A percentile compares a stretch with the other conserved stretches of the same genome.
These are phyloP conservation scores for Sporothrix luriei DNA, from an alignment of 2,329 filamentous ascomycete genomes.

Conservation along the genomic window DNA sequence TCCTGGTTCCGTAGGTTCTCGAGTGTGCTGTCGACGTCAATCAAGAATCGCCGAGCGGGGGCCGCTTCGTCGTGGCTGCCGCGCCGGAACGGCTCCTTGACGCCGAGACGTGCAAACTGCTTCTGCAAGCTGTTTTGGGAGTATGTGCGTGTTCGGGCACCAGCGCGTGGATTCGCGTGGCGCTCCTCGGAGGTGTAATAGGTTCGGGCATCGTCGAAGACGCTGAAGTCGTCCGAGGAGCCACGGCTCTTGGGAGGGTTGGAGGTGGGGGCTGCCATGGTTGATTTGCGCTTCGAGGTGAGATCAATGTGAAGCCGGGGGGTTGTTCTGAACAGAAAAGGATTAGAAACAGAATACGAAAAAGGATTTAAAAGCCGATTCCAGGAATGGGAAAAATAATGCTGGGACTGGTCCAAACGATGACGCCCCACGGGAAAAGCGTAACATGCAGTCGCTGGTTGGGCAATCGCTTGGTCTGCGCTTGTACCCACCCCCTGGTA, in stretches of 20 bases:
- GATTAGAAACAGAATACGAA: neutral
- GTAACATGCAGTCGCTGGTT: slow-evolving; percentile 1
- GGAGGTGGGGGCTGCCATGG: slow-evolving; percentile 7
- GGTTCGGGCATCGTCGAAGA: slow-evolving; percentile 61
- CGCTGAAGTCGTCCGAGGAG: slow-evolving; percentile 52
- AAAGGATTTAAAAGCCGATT: no score
- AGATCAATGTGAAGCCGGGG: neutral
- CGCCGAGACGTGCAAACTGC: slow-evolving; percentile 56
- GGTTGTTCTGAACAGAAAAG: neutral
- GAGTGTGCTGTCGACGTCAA: slow-evolving; percentile 83
- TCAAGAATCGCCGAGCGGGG: slow-evolving; percentile 72
- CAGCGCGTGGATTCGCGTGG: slow-evolving; percentile 51
- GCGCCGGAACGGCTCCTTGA: slow-evolving; percentile 59
- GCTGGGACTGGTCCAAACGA: slow-evolving; percentile 4
- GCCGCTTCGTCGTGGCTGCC: slow-evolving; percentile 71
- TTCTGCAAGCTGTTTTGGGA: slow-evolving; percentile 61
- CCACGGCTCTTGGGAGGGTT: slow-evolving; percentile 37
- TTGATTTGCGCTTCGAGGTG: slow-evolving; percentile 16
- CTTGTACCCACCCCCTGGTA: neutral
- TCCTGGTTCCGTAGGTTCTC: slow-evolving; percentile 79
- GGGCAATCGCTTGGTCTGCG: neutral
- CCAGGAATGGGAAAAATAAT: neutral
- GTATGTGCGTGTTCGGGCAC: slow-evolving; percentile 58
- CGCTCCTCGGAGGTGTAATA: slow-evolving; percentile 62
- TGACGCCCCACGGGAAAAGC: slow-evolving; percentile 7